Evolutionary conservation across 805 yeast genomes (phyloP).

Genomic region (Metschnikowia reukaufii): DNA sequence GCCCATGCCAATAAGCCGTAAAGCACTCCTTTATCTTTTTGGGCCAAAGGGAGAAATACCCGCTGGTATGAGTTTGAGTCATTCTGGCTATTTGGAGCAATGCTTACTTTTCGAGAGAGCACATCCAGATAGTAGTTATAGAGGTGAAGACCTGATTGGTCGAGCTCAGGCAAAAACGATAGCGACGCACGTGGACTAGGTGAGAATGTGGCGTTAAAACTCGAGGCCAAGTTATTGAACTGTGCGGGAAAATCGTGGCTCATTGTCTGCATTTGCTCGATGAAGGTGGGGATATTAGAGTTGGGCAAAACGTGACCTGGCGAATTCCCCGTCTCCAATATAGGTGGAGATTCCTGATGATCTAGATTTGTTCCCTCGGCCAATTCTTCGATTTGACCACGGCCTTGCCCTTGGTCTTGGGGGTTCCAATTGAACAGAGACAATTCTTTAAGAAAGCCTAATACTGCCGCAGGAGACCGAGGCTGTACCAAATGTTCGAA

Average conservation of each 20-base stretch:
- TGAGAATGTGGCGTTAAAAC: slow-evolving; percentile 22
- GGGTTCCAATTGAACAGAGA: slow-evolving; percentile 14
- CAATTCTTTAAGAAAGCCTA: slow-evolving; percentile 28
- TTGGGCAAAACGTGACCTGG: background rate
- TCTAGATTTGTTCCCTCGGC: background rate
- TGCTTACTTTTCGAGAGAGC: slow-evolving; percentile 42
- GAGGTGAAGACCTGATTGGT: slow-evolving; percentile 26
- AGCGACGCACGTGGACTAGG: slow-evolving; percentile 30
- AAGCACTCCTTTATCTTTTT: slow-evolving; percentile 49
- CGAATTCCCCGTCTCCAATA: background rate
- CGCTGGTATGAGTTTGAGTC: slow-evolving; percentile 51
- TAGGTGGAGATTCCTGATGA: background rate
- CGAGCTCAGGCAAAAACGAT: slow-evolving; percentile 19
- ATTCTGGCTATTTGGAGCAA: slow-evolving; percentile 45
- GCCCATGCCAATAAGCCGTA: slow-evolving; percentile 57
- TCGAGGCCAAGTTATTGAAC: slow-evolving; percentile 15
- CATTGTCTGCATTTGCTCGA: slow-evolving; percentile 16
- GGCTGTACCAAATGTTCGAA: slow-evolving; percentile 10
- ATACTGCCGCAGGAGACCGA: slow-evolving; percentile 25
- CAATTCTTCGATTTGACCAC: slow-evolving; percentile 2
- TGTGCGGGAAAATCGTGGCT: slow-evolving; percentile 10
- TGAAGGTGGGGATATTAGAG: slow-evolving; percentile 16
- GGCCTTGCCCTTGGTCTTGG: background rate
- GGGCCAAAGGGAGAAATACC: slow-evolving; percentile 57
- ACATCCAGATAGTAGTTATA: slow-evolving; percentile 52